A percentile compares a stretch with the other conserved stretches of the same genome.
Conservation (phyloP, 2,329 filamentous ascomycete genomes). For the Drechslera avenae region DNA sequence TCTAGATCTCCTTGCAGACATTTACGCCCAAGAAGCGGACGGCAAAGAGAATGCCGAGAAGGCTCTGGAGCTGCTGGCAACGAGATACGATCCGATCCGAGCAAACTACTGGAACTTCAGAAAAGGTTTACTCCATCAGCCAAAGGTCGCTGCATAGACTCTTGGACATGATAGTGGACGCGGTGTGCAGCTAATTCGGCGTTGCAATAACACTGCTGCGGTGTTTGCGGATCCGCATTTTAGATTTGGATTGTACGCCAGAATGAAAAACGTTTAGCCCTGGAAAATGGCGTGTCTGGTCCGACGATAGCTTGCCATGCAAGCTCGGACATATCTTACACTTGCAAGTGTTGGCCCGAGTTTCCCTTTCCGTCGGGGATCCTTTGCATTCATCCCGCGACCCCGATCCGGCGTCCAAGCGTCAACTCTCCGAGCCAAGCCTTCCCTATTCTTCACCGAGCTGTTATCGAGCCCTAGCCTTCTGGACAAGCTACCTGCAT, state of each 20-base stretch:
- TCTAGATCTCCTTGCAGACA: slow-evolving; percentile 73
- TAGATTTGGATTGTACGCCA: not conserved
- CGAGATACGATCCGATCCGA: slow-evolving; percentile 89
- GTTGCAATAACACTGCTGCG: slow-evolving; percentile 13
- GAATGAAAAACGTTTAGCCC: not conserved
- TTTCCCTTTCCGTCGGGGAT: slow-evolving; percentile 27
- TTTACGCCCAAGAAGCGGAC: slow-evolving; percentile 60
- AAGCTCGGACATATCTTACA: slow-evolving; percentile 13
- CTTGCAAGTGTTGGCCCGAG: slow-evolving; percentile 9
- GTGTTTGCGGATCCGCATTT: slow-evolving; percentile 23
- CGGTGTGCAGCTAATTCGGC: slow-evolving; percentile 26
- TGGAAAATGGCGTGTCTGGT: slow-evolving; percentile 10
- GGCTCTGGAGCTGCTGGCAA: slow-evolving; percentile 74
- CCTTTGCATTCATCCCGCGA: slow-evolving; percentile 24
- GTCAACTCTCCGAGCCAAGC: slow-evolving; percentile 7
- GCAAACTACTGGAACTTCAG: slow-evolving; percentile 91
- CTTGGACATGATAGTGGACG: slow-evolving; percentile 6
- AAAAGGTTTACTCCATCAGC: slow-evolving; percentile 49
- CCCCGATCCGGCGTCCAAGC: slow-evolving; percentile 10
- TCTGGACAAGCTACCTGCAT: slow-evolving; percentile 28
- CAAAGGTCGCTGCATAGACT: slow-evolving; percentile 29
- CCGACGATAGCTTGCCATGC: slow-evolving; percentile 12
- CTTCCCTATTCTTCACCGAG: slow-evolving; percentile 17
- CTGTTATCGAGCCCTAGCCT: slow-evolving; percentile 20
- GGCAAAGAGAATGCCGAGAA: slow-evolving; percentile 67